Percentiles rank a stretch among this genome's conserved stretches.
These are phyloP conservation scores for Parastagonospora nodorum DNA, from an alignment of 2,329 filamentous ascomycete genomes.

Conservation along the genomic window DNA sequence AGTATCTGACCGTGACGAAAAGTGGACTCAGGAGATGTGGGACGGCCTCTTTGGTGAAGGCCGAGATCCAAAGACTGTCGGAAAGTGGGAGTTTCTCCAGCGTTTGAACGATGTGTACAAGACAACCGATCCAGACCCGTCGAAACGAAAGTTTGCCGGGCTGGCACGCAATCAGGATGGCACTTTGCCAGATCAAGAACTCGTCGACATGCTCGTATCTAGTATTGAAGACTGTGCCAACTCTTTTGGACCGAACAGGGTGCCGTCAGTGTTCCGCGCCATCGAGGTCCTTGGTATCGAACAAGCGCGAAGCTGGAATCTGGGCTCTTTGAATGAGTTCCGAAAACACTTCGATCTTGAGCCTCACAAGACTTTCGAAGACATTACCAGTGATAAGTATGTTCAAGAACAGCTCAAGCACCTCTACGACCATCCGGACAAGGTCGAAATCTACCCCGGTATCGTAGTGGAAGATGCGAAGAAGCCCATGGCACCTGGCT, in stretches of 20 bases:
- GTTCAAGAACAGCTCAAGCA: constrained; percentile 66
- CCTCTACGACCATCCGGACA: constrained; percentile 75
- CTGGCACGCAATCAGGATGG: constrained; percentile 70
- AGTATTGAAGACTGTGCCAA: constrained; percentile 77
- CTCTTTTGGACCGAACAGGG: constrained; percentile 66
- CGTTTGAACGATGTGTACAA: constrained; percentile 68
- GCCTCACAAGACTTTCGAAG: constrained; percentile 76
- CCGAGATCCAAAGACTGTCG: constrained; percentile 60
- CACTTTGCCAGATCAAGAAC: constrained; percentile 74
- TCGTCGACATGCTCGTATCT: constrained; percentile 70
- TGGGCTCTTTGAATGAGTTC: constrained; percentile 83
- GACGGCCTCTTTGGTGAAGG: constrained; percentile 48
- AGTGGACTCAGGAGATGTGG: constrained; percentile 71
- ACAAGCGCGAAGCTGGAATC: constrained; percentile 76
- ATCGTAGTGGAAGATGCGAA: constrained; percentile 78
- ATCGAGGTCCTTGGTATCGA: constrained; percentile 82
- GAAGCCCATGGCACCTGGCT: constrained; percentile 68
- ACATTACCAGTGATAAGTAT: constrained; percentile 78
- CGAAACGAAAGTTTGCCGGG: constrained; percentile 69
- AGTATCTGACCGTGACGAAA: constrained; percentile 75
- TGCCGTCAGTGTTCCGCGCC: constrained; percentile 73
- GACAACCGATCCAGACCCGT: constrained; percentile 67
- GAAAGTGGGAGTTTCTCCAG: constrained; percentile 64
- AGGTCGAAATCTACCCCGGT: constrained; percentile 80
- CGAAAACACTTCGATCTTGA: constrained; percentile 80